Base-by-base conservation (phyloP, 129 eudicot genomes). In the Helianthus tuberosus region DNA sequence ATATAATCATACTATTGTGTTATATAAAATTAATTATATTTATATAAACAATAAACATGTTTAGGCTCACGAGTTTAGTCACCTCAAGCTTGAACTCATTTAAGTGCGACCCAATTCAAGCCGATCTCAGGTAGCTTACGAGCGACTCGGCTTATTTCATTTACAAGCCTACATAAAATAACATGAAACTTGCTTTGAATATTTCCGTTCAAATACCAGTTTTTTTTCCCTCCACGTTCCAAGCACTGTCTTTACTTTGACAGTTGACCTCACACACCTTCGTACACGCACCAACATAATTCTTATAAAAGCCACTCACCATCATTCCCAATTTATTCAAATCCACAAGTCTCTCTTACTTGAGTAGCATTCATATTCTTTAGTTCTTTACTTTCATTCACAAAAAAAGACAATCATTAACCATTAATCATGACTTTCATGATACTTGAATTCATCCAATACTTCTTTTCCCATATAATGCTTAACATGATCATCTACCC, bases 401-500 rank as follows among this genome's bases (percentile, higher is more conserved):
- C 8, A 39, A 44, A 3, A 16, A 39, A 16, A 17, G 23, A 16
- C 20, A 66, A 15, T 66, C 38, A 43, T 20, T 11, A 43, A 17
- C 16, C 71, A 43, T 0, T 14, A 53, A 53, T 36, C 71, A 75
- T 75, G 77, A 25, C 25, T 29, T 63, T 63, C 61, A 14, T 76
- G 68, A 47, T 81, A 35, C 71, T 71, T 41, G 82, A 63, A 51
- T 72, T 72, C 62, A 46, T 80, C 55, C 59, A 80, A 29, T 51
- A 59, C 47, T 0, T 80, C 13, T 80, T 75, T 74, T 75, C 68
- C 52, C 75, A 74, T 1, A 46, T 60, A 20, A 27, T 46, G 36
- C 77, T 60, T 60, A 41, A 53, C n/a, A 51, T 41, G 52, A 20
- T 75, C 48, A 55, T 41, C 50, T 64, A 23, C 68, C 52, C 29